Base-by-base conservation (phyloP, 305 asterid genomes). In the Andrographis paniculata region DNA sequence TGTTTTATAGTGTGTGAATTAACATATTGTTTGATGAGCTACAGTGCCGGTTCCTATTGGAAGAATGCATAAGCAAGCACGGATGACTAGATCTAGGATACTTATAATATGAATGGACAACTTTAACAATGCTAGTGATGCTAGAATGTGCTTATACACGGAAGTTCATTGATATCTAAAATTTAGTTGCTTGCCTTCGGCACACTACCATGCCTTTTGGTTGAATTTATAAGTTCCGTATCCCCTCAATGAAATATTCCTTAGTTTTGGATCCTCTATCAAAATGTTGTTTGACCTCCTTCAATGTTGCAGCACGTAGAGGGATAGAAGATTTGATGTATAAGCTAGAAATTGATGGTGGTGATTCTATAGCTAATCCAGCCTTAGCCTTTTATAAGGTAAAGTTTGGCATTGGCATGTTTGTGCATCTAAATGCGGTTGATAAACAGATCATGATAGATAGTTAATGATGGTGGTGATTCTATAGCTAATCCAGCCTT, bases 381-480 rank as follows among this genome's bases (percentile, higher is more conserved):
- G 80, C 88, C 42, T 6, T 28, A 42, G 45, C 43, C 14, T 53
- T 84, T 42, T 80, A 80, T 68, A 43, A 21, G 59, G 92, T 82
- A 73, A 41, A 37, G 13, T 35, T 62, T 58, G 33, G 60, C 46
- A 24, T 30, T 14, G 16, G 17, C 18, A 18, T 31, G 53, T 53
- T 35, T 62, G 36, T 57, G 15, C 49, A 55, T 51, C 27, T 30
- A 36, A 3, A 50, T 24, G 14, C 21, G 4, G 20, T 42, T 27
- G 19, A 33, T 14, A 0, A n/a, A 20, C 1, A n/a, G 38, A 2
- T 4, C 14, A 30, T 30, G 23, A 7, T 45, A 71, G 30, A 50
- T 80, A 54, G 72, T 56, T 18, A 71, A 77, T 24, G 83, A 70
- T 45, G 95, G 92, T 42, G 86, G 88, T 58, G 76, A 63, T 42